These are phyloP conservation scores for Xerocomus potaroensis DNA, from an alignment of 768 basidiomycete genomes.

Conservation along the genomic window DNA sequence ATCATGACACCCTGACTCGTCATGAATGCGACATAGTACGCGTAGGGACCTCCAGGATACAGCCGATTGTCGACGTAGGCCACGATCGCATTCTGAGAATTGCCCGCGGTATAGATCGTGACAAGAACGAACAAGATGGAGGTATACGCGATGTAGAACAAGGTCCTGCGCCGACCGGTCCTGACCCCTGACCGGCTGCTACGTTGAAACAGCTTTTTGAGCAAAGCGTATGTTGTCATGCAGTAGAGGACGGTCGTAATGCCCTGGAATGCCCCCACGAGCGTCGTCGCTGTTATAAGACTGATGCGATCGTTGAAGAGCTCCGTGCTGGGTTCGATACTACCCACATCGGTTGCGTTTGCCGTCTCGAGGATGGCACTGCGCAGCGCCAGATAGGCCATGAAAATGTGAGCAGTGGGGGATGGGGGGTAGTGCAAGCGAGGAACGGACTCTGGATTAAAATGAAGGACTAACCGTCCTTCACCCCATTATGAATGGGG, in stretches of 20 bases:
- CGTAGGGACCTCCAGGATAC: slow-evolving; percentile 24
- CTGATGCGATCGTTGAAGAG: slow-evolving; percentile 23
- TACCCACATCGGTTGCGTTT: slow-evolving; percentile 6
- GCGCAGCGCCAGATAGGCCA: slow-evolving; percentile 2
- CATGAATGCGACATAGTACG: slow-evolving; percentile 24
- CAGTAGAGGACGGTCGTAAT: slow-evolving; percentile 19
- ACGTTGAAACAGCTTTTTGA: slow-evolving; percentile 18
- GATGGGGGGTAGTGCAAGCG: slow-evolving; percentile 7
- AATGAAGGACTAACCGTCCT: slow-evolving; percentile 10
- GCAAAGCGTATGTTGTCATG: slow-evolving; percentile 13
- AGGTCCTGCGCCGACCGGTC: slow-evolving; percentile 13
- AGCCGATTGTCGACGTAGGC: slow-evolving; percentile 28
- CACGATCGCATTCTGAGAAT: slow-evolving; percentile 26
- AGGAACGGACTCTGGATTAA: slow-evolving; percentile 2
- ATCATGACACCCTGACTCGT: slow-evolving; percentile 19
- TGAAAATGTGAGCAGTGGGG: not conserved
- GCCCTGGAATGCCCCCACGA: slow-evolving; percentile 21
- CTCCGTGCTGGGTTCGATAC: not conserved
- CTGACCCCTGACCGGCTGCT: slow-evolving; percentile 1
- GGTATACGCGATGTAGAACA: slow-evolving; percentile 28
- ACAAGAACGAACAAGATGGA: slow-evolving; percentile 24
- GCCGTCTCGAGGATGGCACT: slow-evolving; percentile 5
- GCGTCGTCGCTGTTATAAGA: slow-evolving; percentile 23
- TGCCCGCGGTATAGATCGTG: slow-evolving; percentile 26
- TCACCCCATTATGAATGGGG: slow-evolving; percentile 15